Conservation (phyloP, 768 basidiomycete species). For the Phanerochaete sordida region DNA sequence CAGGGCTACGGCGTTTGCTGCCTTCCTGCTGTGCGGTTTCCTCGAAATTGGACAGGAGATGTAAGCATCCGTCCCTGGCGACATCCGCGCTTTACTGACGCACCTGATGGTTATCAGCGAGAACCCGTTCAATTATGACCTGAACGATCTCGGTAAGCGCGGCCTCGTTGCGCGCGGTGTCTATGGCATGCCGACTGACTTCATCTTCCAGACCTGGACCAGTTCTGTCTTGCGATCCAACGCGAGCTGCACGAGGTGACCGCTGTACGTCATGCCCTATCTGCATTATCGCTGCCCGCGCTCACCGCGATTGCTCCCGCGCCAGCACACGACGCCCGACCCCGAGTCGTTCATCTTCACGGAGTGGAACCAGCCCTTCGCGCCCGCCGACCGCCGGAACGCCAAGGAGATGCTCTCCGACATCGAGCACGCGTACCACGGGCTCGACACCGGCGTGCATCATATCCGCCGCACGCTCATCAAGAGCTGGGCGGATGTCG, state of each 20-base stretch:
- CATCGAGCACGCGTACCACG: slow-evolving; percentile 35
- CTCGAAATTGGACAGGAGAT: slow-evolving; percentile 69
- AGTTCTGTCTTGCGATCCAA: slow-evolving; percentile 64
- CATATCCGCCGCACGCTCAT: slow-evolving; percentile 30
- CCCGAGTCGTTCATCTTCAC: slow-evolving; percentile 53
- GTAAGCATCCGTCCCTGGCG: slow-evolving; percentile 23
- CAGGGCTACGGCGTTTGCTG: slow-evolving; percentile 54
- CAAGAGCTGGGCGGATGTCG: slow-evolving; percentile 31
- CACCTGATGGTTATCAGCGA: slow-evolving; percentile 36
- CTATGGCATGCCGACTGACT: background rate
- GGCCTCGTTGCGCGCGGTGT: background rate
- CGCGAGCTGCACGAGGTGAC: slow-evolving; percentile 72
- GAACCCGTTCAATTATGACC: slow-evolving; percentile 66
- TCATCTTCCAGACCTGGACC: slow-evolving; percentile 49
- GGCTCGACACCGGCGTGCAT: slow-evolving; percentile 23
- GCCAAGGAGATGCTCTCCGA: slow-evolving; percentile 49
- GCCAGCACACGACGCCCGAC: slow-evolving; percentile 51
- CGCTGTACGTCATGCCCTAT: slow-evolving; percentile 43
- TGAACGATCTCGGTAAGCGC: slow-evolving; percentile 56
- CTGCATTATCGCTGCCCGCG: slow-evolving; percentile 16
- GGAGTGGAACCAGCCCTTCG: slow-evolving; percentile 65
- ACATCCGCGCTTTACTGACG: background rate
- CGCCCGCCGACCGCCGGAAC: slow-evolving; percentile 55
- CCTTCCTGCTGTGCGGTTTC: slow-evolving; percentile 64
- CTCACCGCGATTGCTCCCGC: background rate